These are phyloP conservation scores for Silene vulgaris DNA, from an alignment of 179 eudicot species.

Conservation along the genomic window DNA sequence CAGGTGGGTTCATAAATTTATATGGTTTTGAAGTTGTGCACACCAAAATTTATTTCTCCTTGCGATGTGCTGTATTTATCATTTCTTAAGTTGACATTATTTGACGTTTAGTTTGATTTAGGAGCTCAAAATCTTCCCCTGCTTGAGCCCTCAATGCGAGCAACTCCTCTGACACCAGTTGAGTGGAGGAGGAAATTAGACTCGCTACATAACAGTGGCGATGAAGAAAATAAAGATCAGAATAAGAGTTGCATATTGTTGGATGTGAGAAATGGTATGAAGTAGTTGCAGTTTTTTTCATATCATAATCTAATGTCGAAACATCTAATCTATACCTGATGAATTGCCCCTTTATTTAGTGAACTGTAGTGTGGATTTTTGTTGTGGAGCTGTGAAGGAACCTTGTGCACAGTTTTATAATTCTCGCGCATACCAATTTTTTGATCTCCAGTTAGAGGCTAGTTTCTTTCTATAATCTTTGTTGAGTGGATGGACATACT, in stretches of 20 bases:
- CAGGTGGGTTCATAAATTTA: slow-evolving; percentile 55
- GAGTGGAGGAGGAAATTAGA: slow-evolving; percentile 67
- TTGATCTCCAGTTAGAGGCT: not conserved
- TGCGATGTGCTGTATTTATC: not conserved
- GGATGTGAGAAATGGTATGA: slow-evolving; percentile 92
- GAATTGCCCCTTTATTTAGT: not conserved
- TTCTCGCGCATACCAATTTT: not conserved
- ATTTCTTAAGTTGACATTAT: slow-evolving; percentile 28
- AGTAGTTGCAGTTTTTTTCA: not conserved
- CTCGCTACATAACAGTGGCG: slow-evolving; percentile 33
- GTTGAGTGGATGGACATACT: slow-evolving; percentile 1
- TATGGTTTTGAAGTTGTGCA: not conserved
- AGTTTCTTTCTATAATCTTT: not conserved
- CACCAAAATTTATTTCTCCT: slow-evolving; percentile 2
- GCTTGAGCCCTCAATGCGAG: slow-evolving; percentile 76
- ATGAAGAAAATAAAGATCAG: slow-evolving; percentile 26
- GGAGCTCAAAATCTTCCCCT: slow-evolving; percentile 80
- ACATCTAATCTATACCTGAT: not conserved
- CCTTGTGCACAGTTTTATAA: not conserved
- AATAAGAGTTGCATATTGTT: slow-evolving; percentile 44
- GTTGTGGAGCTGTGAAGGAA: not conserved
- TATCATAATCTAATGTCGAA: not conserved
- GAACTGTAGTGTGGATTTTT: not conserved
- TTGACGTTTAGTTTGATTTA: slow-evolving; percentile 61
- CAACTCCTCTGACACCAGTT: slow-evolving; percentile 69